Percentiles rank a stretch among this genome's conserved stretches.
Conservation (phyloP, 1,284 basidiomycete species). For the Sanghuangporus baumii region DNA sequence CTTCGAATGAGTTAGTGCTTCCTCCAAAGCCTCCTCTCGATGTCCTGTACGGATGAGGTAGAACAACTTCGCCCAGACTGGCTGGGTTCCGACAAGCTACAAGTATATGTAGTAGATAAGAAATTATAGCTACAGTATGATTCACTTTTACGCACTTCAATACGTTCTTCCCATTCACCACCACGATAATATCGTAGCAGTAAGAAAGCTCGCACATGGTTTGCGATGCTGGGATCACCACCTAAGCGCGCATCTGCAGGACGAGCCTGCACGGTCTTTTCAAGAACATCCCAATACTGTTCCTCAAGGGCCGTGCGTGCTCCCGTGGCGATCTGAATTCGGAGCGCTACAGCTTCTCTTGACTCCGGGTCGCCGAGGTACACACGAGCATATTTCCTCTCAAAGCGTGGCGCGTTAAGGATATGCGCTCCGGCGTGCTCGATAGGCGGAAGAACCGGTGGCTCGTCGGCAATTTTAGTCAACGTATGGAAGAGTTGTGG, state of each 20-base stretch:
- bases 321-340: constrained; percentile 68
- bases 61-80: constrained; percentile 91
- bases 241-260: constrained; percentile 87
- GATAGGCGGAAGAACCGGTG: constrained; percentile 59
- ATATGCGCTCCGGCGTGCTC: constrained; percentile 76
- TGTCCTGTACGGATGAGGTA: constrained; percentile 89
- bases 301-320: constrained; percentile 73
- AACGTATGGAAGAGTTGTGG: constrained; percentile 69
- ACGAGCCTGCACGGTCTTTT: constrained; percentile 78
- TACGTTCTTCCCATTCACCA: constrained; percentile 79
- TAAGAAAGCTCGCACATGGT: constrained; percentile 86
- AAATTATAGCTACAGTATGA: constrained; percentile 5
- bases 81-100: constrained; percentile 77
- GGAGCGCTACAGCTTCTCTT: constrained; percentile 55
- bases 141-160: constrained; percentile 55
- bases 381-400: constrained; percentile 67
- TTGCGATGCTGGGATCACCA: constrained; percentile 85
- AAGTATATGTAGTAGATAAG: not conserved
- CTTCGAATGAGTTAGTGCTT: constrained; percentile 68
- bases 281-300: constrained; percentile 84
- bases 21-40: constrained; percentile 71
- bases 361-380: constrained; percentile 68
- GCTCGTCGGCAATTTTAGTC: constrained; percentile 64
- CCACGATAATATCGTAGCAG: constrained; percentile 75
- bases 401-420: constrained; percentile 65